A percentile compares a stretch with the other conserved stretches of the same genome.
These are phyloP conservation scores for Ilex aquifolium DNA, from an alignment of 257 asterid genomes.

Conservation along the genomic window DNA sequence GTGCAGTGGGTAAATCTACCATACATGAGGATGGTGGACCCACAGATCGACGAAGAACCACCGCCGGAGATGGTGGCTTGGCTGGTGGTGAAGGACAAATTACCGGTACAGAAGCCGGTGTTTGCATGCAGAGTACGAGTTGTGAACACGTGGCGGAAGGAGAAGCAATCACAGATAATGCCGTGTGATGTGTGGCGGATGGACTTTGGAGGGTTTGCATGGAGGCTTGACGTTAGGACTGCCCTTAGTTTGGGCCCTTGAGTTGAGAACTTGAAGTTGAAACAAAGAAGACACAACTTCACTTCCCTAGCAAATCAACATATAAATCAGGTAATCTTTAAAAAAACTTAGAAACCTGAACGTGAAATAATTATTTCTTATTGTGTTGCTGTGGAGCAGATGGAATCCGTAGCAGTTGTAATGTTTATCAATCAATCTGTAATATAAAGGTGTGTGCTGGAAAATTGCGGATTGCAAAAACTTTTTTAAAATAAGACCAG, in stretches of 20 bases:
- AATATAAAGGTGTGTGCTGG: too few relatives aligned
- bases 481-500: too few relatives aligned
- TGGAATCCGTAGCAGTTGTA: too few relatives aligned
- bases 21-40: constrained; percentile 31
- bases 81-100: constrained; percentile 30
- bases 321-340: too few relatives aligned
- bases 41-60: constrained; percentile 1
- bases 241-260: constrained; percentile 38
- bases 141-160: constrained; percentile 27
- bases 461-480: too few relatives aligned
- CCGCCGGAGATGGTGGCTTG: constrained; percentile 24
- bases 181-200: constrained; percentile 54
- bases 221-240: constrained; percentile 45
- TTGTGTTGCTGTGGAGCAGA: too few relatives aligned
- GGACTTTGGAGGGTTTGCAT: constrained; percentile 52
- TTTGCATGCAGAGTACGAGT: constrained; percentile 49
- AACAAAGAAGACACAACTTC: too few relatives aligned
- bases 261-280: not conserved
- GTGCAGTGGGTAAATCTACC: constrained; percentile 42
- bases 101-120: constrained; percentile 12
- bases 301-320: too few relatives aligned
- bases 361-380: too few relatives aligned
- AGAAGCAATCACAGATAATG: constrained; percentile 32
- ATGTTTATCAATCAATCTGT: too few relatives aligned
- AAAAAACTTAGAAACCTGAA: too few relatives aligned